Conservation (phyloP, 495 filamentous ascomycete genomes). For the Amniculicola lignicola region DNA sequence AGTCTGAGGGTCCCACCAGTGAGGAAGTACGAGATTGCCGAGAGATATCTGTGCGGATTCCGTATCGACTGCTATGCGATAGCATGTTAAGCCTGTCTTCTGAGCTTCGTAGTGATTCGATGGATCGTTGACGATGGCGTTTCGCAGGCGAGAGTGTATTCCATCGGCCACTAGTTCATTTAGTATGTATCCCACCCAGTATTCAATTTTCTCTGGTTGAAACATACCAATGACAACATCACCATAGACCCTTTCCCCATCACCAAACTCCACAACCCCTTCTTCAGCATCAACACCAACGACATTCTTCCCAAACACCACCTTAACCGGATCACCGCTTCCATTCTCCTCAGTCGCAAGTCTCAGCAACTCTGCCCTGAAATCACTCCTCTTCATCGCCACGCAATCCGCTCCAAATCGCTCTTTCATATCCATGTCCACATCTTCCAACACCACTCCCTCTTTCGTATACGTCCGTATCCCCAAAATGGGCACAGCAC, state of each 20-base stretch:
- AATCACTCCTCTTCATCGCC: slow-evolving; percentile 2
- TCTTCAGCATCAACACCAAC: slow-evolving; percentile 41
- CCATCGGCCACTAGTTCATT: slow-evolving; percentile 48
- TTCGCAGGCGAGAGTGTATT: slow-evolving; percentile 40
- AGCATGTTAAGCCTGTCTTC: slow-evolving; percentile 5
- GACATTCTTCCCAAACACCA: slow-evolving; percentile 37
- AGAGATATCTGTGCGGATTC: background rate
- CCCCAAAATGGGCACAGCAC: background rate
- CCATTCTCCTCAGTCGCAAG: slow-evolving; percentile 2
- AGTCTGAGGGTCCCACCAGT: slow-evolving; percentile 4
- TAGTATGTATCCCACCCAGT: background rate
- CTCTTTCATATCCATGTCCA: slow-evolving; percentile 6
- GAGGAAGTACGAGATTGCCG: background rate
- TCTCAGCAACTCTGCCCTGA: slow-evolving; percentile 5
- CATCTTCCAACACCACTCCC: slow-evolving; percentile 4
- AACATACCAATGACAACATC: slow-evolving; percentile 43
- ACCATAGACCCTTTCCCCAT: slow-evolving; percentile 36
- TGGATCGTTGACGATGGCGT: background rate
- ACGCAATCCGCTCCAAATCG: slow-evolving; percentile 13
- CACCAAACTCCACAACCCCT: slow-evolving; percentile 42
- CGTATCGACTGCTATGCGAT: slow-evolving; percentile 3
- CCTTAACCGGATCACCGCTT: slow-evolving; percentile 34
- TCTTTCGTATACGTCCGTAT: slow-evolving; percentile 1
- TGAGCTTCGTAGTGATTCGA: background rate
- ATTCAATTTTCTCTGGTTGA: background rate